These are phyloP conservation scores for Asterella californica DNA, from an alignment of 225 moss, liverwort and hornwort species.

Conservation along the genomic window DNA sequence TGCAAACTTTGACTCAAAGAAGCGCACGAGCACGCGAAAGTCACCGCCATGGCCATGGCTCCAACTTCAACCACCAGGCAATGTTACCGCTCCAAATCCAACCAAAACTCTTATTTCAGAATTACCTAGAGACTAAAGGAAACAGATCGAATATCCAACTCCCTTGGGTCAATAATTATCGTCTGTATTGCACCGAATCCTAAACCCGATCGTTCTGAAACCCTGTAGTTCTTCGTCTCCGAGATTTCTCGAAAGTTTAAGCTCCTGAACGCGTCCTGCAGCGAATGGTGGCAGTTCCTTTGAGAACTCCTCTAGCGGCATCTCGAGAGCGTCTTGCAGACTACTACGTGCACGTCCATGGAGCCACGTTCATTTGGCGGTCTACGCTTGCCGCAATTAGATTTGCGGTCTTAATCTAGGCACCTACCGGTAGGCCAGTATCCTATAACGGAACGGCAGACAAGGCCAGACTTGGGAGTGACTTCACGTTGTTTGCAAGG, in stretches of 20 bases:
- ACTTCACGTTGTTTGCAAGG: no score
- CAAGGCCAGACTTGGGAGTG: no score
- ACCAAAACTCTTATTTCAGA: background rate
- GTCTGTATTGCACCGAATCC: background rate
- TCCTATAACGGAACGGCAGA: no score
- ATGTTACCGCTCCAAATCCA: background rate
- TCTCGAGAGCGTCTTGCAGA: background rate
- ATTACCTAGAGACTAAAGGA: background rate
- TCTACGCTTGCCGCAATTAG: no score
- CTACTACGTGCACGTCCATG: no score
- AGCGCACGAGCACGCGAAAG: background rate
- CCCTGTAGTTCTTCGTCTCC: background rate
- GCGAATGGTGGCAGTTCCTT: background rate
- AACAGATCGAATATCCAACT: background rate
- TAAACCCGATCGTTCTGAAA: background rate
- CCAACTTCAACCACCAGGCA: background rate
- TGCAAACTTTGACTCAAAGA: background rate
- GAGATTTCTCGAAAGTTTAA: background rate
- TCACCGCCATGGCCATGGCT: constrained; percentile 24
- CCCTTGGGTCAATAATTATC: background rate
- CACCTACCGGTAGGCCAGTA: no score
- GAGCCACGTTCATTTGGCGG: no score
- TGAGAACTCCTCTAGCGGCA: background rate
- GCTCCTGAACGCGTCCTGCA: background rate
- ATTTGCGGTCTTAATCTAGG: background rate